phyloP scores from a whole-genome alignment of 2,329 filamentous ascomycete species.

The Echinosphaeria canescens region DNA sequence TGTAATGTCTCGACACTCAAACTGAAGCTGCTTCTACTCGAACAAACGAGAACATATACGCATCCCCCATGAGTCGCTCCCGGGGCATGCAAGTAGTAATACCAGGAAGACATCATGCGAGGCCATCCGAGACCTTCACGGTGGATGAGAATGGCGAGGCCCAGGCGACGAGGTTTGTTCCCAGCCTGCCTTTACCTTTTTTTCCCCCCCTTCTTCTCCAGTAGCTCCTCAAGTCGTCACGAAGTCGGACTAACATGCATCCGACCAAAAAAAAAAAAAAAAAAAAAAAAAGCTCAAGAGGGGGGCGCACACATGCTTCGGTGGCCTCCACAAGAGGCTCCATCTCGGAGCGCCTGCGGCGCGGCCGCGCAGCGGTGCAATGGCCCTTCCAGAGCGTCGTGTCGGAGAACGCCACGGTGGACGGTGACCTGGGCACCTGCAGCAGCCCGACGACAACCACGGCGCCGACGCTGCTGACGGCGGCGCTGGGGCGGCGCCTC shows the following conservation, averaged over 20 bases:
- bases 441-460: slow-evolving; percentile 5
- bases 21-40: too few species aligned
- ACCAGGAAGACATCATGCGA: too few species aligned
- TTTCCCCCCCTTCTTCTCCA: background rate
- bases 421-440: too few species aligned
- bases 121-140: too few species aligned
- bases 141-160: too few species aligned
- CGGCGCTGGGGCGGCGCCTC: slow-evolving; percentile 4
- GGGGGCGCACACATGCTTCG: too few species aligned
- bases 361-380: slow-evolving; percentile 9
- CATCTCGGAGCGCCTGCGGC: slow-evolving; percentile 1
- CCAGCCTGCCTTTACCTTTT: background rate
- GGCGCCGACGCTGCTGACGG: background rate
- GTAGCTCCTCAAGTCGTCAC: background rate
- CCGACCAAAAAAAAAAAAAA: slow-evolving; percentile 1
- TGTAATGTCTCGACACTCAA: too few species aligned
- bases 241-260: slow-evolving; percentile 2
- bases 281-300: too few species aligned
- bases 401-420: slow-evolving; percentile 6
- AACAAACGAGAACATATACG: too few species aligned
- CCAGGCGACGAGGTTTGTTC: too few species aligned
- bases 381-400: slow-evolving; percentile 14
- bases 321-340: slow-evolving; percentile 1
- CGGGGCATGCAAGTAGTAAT: too few species aligned
- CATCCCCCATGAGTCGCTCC: too few species aligned